Base-by-base conservation (phyloP, 371 early-diverging fungal species). In the Mucor velutinosus region DNA sequence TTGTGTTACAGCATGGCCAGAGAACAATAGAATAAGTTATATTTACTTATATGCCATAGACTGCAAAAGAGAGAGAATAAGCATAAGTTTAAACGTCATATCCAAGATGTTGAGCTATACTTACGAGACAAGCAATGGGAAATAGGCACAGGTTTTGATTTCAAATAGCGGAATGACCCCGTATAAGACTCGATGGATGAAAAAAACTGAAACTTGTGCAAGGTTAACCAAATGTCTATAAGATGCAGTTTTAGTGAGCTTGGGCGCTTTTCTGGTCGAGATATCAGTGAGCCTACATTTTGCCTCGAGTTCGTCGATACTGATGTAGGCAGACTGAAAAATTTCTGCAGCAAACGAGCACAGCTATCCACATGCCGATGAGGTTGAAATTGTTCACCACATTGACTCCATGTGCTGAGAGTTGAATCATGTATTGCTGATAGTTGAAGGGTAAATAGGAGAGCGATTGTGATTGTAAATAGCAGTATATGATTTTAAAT, bases 61-160 rank as follows among this genome's bases (percentile, higher is more conserved):
- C 79, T 79, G 72, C 4, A 45, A 58, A 30, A 65, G 10, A 60
- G 47, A 60, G 43, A 27, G 45, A 15, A 58, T 63, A 37, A 14
- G 37, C 4, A 37, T 37, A 12, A 37, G 37, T 14, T 37, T 37
- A 37, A 37, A 37, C 37, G 37, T 14, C 37, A 37, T 33, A 30
- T 39, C 51, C 35, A 25, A 45, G 53, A 25, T 25, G 41, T 29
- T 41, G 43, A 4, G 39, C 15, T 17, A 43, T 57, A 77, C 76
- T 76, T 78, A 82, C 82, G 82, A 79, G 10, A 82, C 78, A 33
- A 82, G 75, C 12, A 82, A 43, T 49, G 82, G 82, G 33, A 76
- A 82, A 60, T 76, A 78, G 27, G 75, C 76, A 41, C 82, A 82
- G 0, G 82, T 78, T 14, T 58, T 64, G 7, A 82, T 72, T 69